These are phyloP conservation scores for Cryptococcus jaspeensis DNA, from an alignment of 1,284 basidiomycete genomes.

Conservation along the genomic window DNA sequence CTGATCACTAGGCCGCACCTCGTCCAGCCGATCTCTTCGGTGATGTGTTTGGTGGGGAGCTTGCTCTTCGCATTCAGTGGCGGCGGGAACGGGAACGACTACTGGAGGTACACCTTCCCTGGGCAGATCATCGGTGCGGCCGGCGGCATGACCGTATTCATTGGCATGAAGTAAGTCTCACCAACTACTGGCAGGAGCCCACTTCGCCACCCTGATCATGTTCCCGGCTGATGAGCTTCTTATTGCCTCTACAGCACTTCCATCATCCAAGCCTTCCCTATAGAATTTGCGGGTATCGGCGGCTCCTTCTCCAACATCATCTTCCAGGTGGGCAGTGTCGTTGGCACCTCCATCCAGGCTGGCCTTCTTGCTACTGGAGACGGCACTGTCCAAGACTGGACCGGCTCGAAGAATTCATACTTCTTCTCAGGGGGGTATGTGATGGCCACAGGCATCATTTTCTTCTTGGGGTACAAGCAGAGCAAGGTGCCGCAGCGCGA, in stretches of 20 bases:
- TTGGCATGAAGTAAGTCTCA: no score
- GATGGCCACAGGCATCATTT: conserved; percentile 35
- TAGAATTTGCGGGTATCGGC: conserved; percentile 29
- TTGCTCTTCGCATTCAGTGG: conserved; percentile 39
- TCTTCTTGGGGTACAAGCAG: conserved; percentile 38
- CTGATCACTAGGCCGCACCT: conserved; percentile 37
- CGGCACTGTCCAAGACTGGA: conserved; percentile 34
- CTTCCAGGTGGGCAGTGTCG: conserved; percentile 44
- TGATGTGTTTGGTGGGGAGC: conserved; percentile 29
- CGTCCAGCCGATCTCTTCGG: conserved; percentile 30
- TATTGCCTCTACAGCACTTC: conserved; percentile 5
- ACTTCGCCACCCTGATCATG: no score
- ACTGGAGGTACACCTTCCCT: conserved; percentile 21
- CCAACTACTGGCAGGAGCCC: no score
- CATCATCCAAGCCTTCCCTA: conserved; percentile 25
- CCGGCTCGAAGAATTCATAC: conserved; percentile 33
- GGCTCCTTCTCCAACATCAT: conserved; percentile 39
- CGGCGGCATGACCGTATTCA: conserved; percentile 38
- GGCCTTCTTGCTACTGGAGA: conserved; percentile 33
- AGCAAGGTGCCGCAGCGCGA: no score
- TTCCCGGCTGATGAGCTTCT: conserved; percentile 29
- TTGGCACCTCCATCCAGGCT: conserved; percentile 43
- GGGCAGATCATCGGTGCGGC: conserved; percentile 13
- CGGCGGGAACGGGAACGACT: conserved; percentile 24
- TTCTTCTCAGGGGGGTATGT: conserved; percentile 37